Evolutionary conservation across 75 land plant genomes (phyloP), one percentile per base, ranked within the genome.

Genomic region (Sequoiadendron giganteum): DNA sequence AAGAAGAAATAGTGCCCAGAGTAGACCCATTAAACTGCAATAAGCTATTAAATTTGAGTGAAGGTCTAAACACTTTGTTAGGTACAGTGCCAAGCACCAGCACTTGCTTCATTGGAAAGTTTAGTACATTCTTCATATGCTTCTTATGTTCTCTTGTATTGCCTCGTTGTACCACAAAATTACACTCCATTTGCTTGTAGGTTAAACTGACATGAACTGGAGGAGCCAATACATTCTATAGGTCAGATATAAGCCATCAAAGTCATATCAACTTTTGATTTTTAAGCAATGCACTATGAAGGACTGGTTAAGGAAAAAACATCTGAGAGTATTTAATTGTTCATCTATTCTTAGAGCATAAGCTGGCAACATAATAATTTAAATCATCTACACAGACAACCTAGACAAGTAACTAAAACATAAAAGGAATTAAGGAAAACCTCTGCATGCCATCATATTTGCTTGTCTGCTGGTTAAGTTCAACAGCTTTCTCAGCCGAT

Each of bases 391-490:
- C 21, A 39, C 25, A 18, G 13, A 43, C 83, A 80, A 43, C n/a
- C 21, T 7, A 43, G 48, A 80, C 5, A 11, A 11, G 84, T 45
- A 25, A 73, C 38, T 81, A 25, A 40, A 40, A 79, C 0, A 10
- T 43, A 80, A 42, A 25, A 1, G 32, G 7, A 82, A 47, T 47
- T 42, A 47, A 81, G 14, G 28, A n/a, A 81, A n/a, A 82, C 84
- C 84, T 82, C 49, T 82, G 84, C 52, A 45, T 82, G 52, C 84
- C 49, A 82, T 82, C 30, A 47, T 82, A 82, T 82, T 28, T 82
- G 49, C 84, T 43, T 45, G 14, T 82, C 52, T 45, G 84, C 30
- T 11, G 28, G 52, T 10, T 47, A 82, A 45, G 30, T 82, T 82
- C 7, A n/a, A 47, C 30, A 43, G 48, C 52, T 82, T 82, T 45